These are phyloP conservation scores for Neocatenulostroma microsporum DNA, from an alignment of 2,329 filamentous ascomycete species.

Conservation along the genomic window DNA sequence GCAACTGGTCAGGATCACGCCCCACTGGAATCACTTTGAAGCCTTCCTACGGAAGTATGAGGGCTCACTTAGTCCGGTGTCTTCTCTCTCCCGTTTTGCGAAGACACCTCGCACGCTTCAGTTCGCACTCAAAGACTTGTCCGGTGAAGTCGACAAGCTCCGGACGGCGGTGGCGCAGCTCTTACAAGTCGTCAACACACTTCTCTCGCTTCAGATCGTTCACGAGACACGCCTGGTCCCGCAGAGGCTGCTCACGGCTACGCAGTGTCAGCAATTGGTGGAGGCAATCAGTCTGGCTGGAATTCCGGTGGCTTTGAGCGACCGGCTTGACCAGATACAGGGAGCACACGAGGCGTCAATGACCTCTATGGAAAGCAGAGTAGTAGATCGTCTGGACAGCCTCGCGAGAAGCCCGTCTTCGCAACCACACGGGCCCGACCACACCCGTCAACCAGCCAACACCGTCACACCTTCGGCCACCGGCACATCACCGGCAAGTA, in stretches of 20 bases:
- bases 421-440: no score
- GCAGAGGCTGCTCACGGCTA: not conserved
- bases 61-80: not conserved
- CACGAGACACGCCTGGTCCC: not conserved
- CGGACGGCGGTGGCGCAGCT: not conserved
- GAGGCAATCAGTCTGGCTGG: not conserved
- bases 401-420: no score
- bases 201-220: not conserved
- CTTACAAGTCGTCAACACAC: not conserved
- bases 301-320: not conserved
- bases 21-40: not conserved
- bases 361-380: no score
- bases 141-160: not conserved
- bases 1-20: slow-evolving; percentile 1
- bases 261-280: not conserved
- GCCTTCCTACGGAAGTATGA: not conserved
- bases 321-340: not conserved
- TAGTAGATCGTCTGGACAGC: no score
- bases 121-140: not conserved
- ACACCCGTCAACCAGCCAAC: no score
- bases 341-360: no score
- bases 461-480: not conserved
- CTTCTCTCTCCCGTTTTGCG: not conserved
- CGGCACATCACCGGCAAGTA: no score
- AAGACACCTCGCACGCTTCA: not conserved